A percentile compares a stretch with the other conserved stretches of the same genome.
phyloP scores from a whole-genome alignment of 2,329 filamentous ascomycete species.

The Fusarium subglutinans region DNA sequence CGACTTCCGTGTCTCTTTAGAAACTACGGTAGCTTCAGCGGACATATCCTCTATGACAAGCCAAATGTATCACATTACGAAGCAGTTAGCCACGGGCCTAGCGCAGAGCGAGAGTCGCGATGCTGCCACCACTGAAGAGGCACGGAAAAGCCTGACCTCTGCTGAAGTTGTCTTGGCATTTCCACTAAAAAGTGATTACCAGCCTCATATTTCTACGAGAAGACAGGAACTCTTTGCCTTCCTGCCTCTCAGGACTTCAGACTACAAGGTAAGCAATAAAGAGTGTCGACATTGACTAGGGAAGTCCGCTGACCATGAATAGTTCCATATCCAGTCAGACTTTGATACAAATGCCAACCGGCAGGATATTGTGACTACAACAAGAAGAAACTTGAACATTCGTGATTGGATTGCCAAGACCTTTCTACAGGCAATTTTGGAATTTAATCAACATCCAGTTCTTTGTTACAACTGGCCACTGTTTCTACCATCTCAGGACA shows the following conservation, averaged over 20 bases:
- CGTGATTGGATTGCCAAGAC: neutral
- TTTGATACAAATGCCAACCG: slow-evolving; percentile 27
- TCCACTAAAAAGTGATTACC: neutral
- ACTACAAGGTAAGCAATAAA: neutral
- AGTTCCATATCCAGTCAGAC: slow-evolving; percentile 34
- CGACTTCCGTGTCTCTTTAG: neutral
- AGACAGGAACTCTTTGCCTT: slow-evolving; percentile 30
- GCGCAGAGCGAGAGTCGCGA: slow-evolving; percentile 19
- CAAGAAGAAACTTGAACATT: slow-evolving; percentile 8
- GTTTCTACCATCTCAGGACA: slow-evolving; percentile 13
- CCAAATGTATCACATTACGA: slow-evolving; percentile 26
- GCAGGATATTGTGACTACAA: slow-evolving; percentile 20
- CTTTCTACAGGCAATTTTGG: neutral
- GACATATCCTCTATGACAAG: neutral
- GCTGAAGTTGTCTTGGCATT: slow-evolving; percentile 33
- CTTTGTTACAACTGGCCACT: slow-evolving; percentile 22
- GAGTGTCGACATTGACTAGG: too few relatives aligned
- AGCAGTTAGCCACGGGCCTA: neutral
- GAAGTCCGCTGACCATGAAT: neutral
- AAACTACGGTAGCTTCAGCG: neutral
- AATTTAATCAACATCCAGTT: slow-evolving; percentile 18
- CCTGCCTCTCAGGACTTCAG: slow-evolving; percentile 3
- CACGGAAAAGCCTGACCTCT: neutral
- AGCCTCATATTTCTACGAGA: neutral
- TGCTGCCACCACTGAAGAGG: neutral